Base-by-base conservation (phyloP, 257 asterid species). In the Solanum habrochaites region DNA sequence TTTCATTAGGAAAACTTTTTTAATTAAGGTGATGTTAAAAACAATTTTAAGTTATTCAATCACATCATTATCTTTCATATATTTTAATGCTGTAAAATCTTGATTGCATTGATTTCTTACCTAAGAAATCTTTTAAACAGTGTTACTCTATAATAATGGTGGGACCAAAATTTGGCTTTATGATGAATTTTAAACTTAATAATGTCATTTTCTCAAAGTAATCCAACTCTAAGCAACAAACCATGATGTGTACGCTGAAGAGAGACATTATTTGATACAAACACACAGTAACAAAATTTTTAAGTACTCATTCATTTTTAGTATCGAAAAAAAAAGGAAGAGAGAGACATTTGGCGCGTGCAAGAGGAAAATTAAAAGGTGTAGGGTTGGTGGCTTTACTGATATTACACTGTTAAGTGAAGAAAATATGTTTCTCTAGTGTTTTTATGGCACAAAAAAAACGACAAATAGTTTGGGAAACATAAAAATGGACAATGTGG, bases 41-140 rank as follows among this genome's bases (percentile, higher is more conserved):
- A 45, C 25, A 45, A 25, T 15, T 45, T 80, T 29, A 29, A 88
- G 88, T 89, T 88, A 82, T 87, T 86, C 87, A 29, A 88, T 90
- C 90, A 89, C 90, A 81, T 81, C 86, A 88, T 86, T 87, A 89
- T 86, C 83, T 39, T 82, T 74, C 78, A 83, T 52, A 82, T 66
- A 86, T 74, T 86, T 56, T 72, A 88, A 78, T 89, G 86, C 87
- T 86, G 80, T 35, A 85, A 85, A 89, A 87, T 88, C 90, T 88
- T 89, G 82, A 87, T 88, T 86, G 82, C 90, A 67, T 86, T 87
- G 89, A 92, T 93, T 87, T 90, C 88, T 90, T 90, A 89, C 93
- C 89, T 86, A 91, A 91, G 88, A 91, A 85, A 90, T 89, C 92
- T 89, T 87, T 72, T 45, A 69, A 88, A 86, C 87, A 88, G 86